Base-by-base conservation (phyloP, 2,329 filamentous ascomycete genomes). In the Arthrobotrys entomopaga region DNA sequence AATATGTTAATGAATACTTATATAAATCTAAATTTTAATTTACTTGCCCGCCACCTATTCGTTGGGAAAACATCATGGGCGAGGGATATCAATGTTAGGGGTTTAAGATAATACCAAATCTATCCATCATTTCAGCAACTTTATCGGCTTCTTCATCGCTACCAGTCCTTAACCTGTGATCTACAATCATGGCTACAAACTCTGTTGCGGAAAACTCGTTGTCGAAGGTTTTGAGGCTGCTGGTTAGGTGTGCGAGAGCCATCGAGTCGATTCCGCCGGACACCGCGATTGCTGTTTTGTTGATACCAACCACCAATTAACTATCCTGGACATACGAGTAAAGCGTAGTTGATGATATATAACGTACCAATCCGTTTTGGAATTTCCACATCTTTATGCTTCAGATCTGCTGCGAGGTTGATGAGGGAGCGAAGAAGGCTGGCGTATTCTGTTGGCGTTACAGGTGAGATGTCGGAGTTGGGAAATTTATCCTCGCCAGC, bases 261-360 rank as follows among this genome's bases (percentile, higher is more conserved):
- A 98, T 99, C n/a, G 94, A 98, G 81, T 99, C 95, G 43, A 95
- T 91, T 6, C 95, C 95, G 22, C 95, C 95, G 79, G 93, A 97
- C 75, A 98, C 84, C 15, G 93, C 95, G 71, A 98, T 83, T 63
- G 86, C 90, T 91, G 20, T 50, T 40, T 7, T 13, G 34, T 13
- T 40, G 34, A n/a, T 40, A 40, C 13, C 34, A 40, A 40, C 6
- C 13, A 40, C 13, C 34, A 40, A 40, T n/a, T n/a, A 40, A 40
- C 34, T 7, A 40, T 13, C 7, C 34, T 40, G 34, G 6, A 7
- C 34, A 13, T 40, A 13, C 13, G 34, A 52, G n/a, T n/a, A n/a
- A 22, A 48, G 48, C n/a, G 8, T 52, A 8, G n/a, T 34, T 26
- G n/a, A 11, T 13, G 8, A 50, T 50, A 20, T 20, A 11, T 50